Conservation (phyloP, 148 eudicot species). For the Camellia lanceoleosa region DNA sequence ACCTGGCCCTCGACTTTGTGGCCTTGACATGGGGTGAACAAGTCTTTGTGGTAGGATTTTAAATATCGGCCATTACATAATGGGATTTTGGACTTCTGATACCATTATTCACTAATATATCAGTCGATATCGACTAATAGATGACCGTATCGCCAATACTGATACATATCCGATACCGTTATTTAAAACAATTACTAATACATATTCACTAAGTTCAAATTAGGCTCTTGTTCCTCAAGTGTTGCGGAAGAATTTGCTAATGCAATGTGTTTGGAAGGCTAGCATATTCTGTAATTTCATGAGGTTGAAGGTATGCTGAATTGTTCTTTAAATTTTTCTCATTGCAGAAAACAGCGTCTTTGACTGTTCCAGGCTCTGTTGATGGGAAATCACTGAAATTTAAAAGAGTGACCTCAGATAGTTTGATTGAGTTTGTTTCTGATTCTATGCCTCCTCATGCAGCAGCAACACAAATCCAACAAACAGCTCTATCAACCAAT, state of each 20-base stretch:
- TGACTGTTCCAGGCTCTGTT: constrained; percentile 19
- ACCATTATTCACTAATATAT: too few relatives aligned
- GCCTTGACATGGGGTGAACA: too few relatives aligned
- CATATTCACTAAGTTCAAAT: background rate
- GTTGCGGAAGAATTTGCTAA: constrained; percentile 1
- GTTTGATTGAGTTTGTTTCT: constrained; percentile 42
- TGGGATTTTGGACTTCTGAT: too few relatives aligned
- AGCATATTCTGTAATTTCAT: background rate
- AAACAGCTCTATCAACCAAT: constrained; percentile 17
- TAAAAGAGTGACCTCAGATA: constrained; percentile 28
- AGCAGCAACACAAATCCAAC: constrained; percentile 19
- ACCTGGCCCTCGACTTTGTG: too few relatives aligned
- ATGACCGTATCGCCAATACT: too few relatives aligned
- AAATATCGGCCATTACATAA: too few relatives aligned
- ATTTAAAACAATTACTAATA: background rate
- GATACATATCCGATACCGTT: background rate
- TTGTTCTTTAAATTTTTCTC: constrained; percentile 6
- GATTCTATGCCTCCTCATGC: constrained; percentile 32
- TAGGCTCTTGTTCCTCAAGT: background rate
- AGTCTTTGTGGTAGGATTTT: too few relatives aligned
- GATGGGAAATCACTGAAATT: constrained; percentile 25
- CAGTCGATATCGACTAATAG: too few relatives aligned
- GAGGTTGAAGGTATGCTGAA: background rate
- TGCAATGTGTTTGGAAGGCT: background rate
- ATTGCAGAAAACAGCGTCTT: constrained; percentile 33